These are phyloP conservation scores for Selenicereus undatus DNA, from an alignment of 148 eudicot genomes.

Conservation along the genomic window DNA sequence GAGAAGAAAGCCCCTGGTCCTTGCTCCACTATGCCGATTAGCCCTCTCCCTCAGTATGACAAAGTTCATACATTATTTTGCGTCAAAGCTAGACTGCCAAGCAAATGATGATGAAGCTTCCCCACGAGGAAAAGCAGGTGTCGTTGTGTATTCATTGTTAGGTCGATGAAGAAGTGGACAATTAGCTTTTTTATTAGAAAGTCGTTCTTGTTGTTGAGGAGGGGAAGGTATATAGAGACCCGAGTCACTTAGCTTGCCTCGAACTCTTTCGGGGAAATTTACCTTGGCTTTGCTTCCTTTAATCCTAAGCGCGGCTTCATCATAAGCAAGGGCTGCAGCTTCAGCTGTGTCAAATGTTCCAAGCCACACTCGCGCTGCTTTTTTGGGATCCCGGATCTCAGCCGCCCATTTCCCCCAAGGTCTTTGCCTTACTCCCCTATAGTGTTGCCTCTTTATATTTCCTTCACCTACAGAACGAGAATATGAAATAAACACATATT, in stretches of 20 bases:
- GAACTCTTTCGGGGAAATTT: constrained; percentile 61
- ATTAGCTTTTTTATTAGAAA: not conserved
- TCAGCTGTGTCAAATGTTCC: constrained; percentile 63
- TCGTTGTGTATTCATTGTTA: constrained; percentile 12
- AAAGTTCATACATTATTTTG: too few relatives aligned
- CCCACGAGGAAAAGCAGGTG: not conserved
- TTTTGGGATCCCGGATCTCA: constrained; percentile 55
- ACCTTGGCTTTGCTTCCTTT: constrained; percentile 60
- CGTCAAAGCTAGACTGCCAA: too few relatives aligned
- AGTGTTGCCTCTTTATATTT: constrained; percentile 31
- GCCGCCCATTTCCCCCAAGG: constrained; percentile 71
- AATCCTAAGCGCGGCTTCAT: constrained; percentile 55
- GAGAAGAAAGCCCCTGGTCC: not conserved
- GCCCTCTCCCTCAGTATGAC: too few relatives aligned
- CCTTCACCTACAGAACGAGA: constrained; percentile 16
- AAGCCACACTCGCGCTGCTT: constrained; percentile 61
- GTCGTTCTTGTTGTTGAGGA: not conserved
- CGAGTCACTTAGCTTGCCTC: constrained; percentile 17
- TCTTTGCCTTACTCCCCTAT: constrained; percentile 58
- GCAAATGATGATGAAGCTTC: too few relatives aligned
- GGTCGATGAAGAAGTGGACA: not conserved
- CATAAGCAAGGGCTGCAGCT: constrained; percentile 58
- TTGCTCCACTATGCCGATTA: too few relatives aligned
- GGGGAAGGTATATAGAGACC: constrained; percentile 11
- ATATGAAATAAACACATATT: too few relatives aligned